These are phyloP conservation scores for Hanseniaspora vineae DNA, from an alignment of 805 yeast genomes.

Conservation along the genomic window DNA sequence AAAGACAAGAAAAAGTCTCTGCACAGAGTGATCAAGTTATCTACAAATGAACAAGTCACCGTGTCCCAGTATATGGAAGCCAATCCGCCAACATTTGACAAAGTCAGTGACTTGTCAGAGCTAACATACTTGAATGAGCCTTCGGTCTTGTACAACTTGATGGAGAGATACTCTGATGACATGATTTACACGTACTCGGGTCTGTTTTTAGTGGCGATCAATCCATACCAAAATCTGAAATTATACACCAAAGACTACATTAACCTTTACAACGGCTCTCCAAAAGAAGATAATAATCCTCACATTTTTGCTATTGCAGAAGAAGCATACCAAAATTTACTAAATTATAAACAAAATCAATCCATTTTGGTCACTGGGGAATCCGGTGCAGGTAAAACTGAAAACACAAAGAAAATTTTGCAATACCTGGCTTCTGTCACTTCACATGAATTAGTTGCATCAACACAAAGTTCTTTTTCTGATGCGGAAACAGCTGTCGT, in stretches of 20 bases:
- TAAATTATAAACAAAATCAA: slow-evolving; percentile 62
- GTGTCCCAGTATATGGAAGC: slow-evolving; percentile 18
- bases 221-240: slow-evolving; percentile 70
- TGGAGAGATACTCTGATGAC: slow-evolving; percentile 64
- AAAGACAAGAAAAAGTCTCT: background rate
- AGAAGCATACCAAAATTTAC: slow-evolving; percentile 65
- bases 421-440: slow-evolving; percentile 81
- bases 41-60: no score
- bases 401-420: slow-evolving; percentile 87
- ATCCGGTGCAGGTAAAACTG: slow-evolving; percentile 98
- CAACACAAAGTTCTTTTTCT: no score
- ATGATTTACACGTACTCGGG: slow-evolving; percentile 91
- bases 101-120: slow-evolving; percentile 91
- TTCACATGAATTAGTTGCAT: slow-evolving; percentile 16
- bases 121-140: slow-evolving; percentile 91
- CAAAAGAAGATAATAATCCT: slow-evolving; percentile 39
- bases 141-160: slow-evolving; percentile 77
- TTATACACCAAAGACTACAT: slow-evolving; percentile 55
- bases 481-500: no score
- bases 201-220: slow-evolving; percentile 84
- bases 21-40: no score
- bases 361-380: slow-evolving; percentile 96
- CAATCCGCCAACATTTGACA: slow-evolving; percentile 83
- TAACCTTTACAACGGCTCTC: slow-evolving; percentile 37
- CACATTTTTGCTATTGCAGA: slow-evolving; percentile 90